Evolutionary conservation across 768 basidiomycete genomes (phyloP).

Genomic region (Mycena metata): DNA sequence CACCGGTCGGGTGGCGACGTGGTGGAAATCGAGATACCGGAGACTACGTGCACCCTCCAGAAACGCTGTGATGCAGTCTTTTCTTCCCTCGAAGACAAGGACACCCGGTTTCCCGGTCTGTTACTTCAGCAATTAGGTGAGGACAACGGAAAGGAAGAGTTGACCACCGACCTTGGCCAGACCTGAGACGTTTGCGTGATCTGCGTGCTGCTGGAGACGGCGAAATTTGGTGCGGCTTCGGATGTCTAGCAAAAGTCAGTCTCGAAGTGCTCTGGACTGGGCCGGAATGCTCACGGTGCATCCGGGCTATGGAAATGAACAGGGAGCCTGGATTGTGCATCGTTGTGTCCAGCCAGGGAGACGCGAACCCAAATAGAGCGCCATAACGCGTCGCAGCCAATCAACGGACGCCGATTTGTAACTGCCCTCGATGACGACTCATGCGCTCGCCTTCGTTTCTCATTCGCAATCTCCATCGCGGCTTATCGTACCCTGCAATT

Average conservation of each 20-base stretch:
- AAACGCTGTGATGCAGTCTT: slow-evolving; percentile 51
- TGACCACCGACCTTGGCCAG: slow-evolving; percentile 52
- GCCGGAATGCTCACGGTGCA: slow-evolving; percentile 55
- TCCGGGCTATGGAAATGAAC: slow-evolving; percentile 55
- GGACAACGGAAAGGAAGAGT: not conserved
- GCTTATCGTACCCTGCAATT: slow-evolving; percentile 13
- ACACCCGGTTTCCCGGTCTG: slow-evolving; percentile 60
- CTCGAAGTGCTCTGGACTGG: not conserved
- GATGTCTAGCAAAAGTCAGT: slow-evolving; percentile 16
- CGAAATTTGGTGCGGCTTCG: slow-evolving; percentile 57
- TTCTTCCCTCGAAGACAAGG: slow-evolving; percentile 56
- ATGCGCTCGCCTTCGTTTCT: slow-evolving; percentile 20
- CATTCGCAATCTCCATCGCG: slow-evolving; percentile 8
- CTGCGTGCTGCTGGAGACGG: slow-evolving; percentile 54
- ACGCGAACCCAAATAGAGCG: not conserved
- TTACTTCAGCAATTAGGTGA: not conserved
- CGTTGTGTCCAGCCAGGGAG: not conserved
- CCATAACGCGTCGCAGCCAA: slow-evolving; percentile 21
- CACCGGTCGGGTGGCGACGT: slow-evolving; percentile 50
- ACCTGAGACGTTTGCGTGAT: slow-evolving; percentile 54
- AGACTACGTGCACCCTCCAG: slow-evolving; percentile 57
- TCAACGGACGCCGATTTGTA: not conserved
- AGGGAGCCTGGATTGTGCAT: slow-evolving; percentile 35
- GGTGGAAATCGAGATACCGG: slow-evolving; percentile 60
- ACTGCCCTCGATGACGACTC: too few species aligned